These are phyloP conservation scores for Melocanna baccifera DNA, from an alignment of 176 grass and related monocot species.

Conservation along the genomic window DNA sequence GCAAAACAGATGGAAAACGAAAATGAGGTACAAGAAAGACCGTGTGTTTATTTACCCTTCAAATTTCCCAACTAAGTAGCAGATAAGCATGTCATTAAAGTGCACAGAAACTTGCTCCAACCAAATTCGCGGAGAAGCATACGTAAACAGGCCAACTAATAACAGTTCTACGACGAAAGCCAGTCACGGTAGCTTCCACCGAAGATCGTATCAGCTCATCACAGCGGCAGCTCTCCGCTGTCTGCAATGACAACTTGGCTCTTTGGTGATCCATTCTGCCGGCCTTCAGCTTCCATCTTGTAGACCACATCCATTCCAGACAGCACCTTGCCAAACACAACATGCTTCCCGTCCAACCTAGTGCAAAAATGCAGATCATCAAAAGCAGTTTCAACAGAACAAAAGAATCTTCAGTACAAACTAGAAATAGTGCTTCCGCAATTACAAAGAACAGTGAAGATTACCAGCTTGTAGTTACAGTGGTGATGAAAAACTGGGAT, in stretches of 20 bases:
- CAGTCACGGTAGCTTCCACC: background rate
- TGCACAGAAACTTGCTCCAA: background rate
- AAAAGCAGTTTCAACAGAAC: background rate
- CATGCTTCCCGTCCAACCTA: slow-evolving; percentile 97
- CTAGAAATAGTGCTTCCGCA: background rate
- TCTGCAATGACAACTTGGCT: slow-evolving; percentile 69
- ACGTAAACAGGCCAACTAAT: background rate
- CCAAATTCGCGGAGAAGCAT: background rate
- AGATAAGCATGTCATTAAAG: slow-evolving; percentile 18
- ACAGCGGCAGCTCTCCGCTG: slow-evolving; percentile 75
- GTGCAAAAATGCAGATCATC: background rate
- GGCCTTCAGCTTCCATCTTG: slow-evolving; percentile 92
- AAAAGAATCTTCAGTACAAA: background rate
- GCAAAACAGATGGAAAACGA: background rate
- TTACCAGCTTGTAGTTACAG: slow-evolving; percentile 95
- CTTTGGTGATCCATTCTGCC: slow-evolving; percentile 76
- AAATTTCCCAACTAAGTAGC: background rate
- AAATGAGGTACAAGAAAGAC: background rate
- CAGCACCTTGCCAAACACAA: slow-evolving; percentile 94
- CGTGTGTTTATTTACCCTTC: background rate
- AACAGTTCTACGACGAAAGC: slow-evolving; percentile 7
- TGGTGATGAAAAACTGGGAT: slow-evolving; percentile 98
- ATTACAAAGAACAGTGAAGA: background rate
- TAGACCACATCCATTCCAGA: slow-evolving; percentile 99
- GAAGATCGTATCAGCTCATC: slow-evolving; percentile 22